phyloP scores from a whole-genome alignment of 495 filamentous ascomycete species.

The Thozetella sp. region DNA sequence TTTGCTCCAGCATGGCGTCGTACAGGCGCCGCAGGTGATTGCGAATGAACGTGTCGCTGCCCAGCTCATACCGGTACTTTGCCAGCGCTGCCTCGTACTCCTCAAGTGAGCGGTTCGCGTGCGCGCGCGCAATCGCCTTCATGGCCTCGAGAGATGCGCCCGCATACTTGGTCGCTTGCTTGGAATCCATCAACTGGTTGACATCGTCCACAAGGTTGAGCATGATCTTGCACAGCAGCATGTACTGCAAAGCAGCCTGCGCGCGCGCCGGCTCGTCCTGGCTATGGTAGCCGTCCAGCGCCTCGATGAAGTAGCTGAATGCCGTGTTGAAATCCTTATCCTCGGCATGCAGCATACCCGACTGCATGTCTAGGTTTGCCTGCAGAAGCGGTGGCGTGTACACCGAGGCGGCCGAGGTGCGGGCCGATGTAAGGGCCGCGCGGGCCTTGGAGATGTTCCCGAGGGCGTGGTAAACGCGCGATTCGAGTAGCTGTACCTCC shows the following conservation, averaged over 20 bases:
- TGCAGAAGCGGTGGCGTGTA: slow-evolving; percentile 96
- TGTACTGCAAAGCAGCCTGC: slow-evolving; percentile 94
- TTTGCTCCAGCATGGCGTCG: slow-evolving; percentile 98
- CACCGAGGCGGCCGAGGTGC: slow-evolving; percentile 92
- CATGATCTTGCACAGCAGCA: slow-evolving; percentile 99
- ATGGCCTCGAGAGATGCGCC: slow-evolving; percentile 94
- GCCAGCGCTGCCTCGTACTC: slow-evolving; percentile 93
- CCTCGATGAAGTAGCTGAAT: slow-evolving; percentile 98
- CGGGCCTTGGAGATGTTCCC: slow-evolving; percentile 96
- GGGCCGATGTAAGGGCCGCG: slow-evolving; percentile 89
- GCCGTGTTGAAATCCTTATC: slow-evolving; percentile 99
- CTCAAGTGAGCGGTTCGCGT: slow-evolving; percentile 90
- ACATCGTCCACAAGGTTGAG: slow-evolving; percentile 96
- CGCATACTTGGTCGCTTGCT: slow-evolving; percentile 94
- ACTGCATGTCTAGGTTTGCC: slow-evolving; percentile 98
- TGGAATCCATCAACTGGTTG: slow-evolving; percentile 85
- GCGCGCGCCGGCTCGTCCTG: slow-evolving; percentile 86
- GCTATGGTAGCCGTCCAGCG: slow-evolving; percentile 92
- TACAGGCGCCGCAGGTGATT: slow-evolving; percentile 93
- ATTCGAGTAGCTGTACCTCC: slow-evolving; percentile 98
- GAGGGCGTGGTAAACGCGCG: slow-evolving; percentile 93
- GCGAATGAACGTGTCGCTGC: slow-evolving; percentile 90
- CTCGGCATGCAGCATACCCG: slow-evolving; percentile 96
- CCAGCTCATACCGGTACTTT: slow-evolving; percentile 87
- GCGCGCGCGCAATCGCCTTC: slow-evolving; percentile 96